Conservation (phyloP, 306 rosid genomes). For the Amphicarpaea edgeworthii region DNA sequence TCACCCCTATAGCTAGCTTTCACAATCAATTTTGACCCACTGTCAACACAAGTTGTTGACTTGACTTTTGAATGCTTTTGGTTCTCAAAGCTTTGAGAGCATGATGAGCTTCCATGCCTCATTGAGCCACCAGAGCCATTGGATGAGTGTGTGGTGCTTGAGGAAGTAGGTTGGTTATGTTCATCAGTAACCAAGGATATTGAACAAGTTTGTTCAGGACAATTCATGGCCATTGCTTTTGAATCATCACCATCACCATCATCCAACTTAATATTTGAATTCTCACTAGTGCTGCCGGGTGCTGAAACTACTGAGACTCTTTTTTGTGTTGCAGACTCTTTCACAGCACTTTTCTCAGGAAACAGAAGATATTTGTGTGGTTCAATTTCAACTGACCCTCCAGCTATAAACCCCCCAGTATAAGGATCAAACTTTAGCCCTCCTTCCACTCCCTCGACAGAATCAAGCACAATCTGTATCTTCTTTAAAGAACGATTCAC, state of each 20-base stretch:
- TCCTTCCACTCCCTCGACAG: conserved; percentile 93
- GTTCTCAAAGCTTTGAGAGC: conserved; percentile 76
- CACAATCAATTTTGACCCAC: conserved; percentile 66
- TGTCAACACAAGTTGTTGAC: conserved; percentile 50
- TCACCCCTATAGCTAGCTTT: conserved; percentile 85
- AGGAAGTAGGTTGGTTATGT: conserved; percentile 62
- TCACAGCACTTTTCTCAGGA: conserved; percentile 50
- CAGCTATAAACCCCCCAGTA: conserved; percentile 77
- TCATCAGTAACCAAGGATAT: conserved; percentile 60
- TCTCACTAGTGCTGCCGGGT: conserved; percentile 44
- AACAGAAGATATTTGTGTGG: conserved; percentile 51
- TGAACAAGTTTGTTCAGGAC: conserved; percentile 52
- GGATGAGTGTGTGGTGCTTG: conserved; percentile 79
- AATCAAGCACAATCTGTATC: conserved; percentile 86
- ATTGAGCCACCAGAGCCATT: conserved; percentile 61
- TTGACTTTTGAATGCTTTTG: conserved; percentile 53
- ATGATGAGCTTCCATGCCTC: conserved; percentile 64
- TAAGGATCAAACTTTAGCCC: conserved; percentile 84
- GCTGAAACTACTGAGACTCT: conserved; percentile 42
- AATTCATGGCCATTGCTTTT: conserved; percentile 52
- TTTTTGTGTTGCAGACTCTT: conserved; percentile 39
- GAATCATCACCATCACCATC: conserved; percentile 59
- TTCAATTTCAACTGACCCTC: conserved; percentile 67
- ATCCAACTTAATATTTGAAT: conserved; percentile 57
- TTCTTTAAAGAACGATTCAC: conserved; percentile 87